Evolutionary conservation across 331 rosid species (phyloP), one percentile per base, ranked within the genome.

Genomic region (Prunus yedoensis): DNA sequence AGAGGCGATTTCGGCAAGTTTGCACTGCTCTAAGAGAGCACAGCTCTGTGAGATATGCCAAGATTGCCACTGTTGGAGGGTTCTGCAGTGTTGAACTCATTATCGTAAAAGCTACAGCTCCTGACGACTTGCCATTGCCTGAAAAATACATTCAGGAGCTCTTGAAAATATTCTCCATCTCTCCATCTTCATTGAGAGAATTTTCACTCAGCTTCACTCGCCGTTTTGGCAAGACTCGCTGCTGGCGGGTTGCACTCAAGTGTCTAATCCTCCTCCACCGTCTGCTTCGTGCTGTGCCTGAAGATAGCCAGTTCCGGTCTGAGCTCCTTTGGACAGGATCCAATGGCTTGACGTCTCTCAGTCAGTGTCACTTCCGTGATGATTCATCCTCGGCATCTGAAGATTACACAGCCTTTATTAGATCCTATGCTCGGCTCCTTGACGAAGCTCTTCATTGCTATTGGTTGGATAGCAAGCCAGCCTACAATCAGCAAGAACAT

Each of bases 241-340:
- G 86, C 76, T 94, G 97, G 94, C 80, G 91, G 1, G 96, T 94
- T 18, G 96, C 96, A 1, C 89, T 94, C 76, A 91, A 91, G 70
- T 94, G 97, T 47, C 82, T 94, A 2, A 75, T 91, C 51, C 98
- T 94, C 68, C 91, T 94, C n/a, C 98, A 91, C 74, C 85, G 90
- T 20, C 80, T 94, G 76, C 91, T 94, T 47, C 88, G 83, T 3
- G 87, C 88, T 0, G 88, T 85, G 18, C 90, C 92, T 0, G 81
- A 68, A 4, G 74, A 82, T 71, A 72, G 73, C 70, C 73, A 71
- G 3, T 74, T 91, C 6, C 85, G 85, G 53, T 41, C 80, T 0
- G 85, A 89, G 32, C 89, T 93, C 2, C 50, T 89, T 2, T 88
- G 88, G 88, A 21, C 83, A 46, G 84, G 89, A 41, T 74, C 89